Evolutionary conservation across 805 yeast species (phyloP), one percentile per base, ranked within the genome.

Genomic region (Torulaspora quercuum): DNA sequence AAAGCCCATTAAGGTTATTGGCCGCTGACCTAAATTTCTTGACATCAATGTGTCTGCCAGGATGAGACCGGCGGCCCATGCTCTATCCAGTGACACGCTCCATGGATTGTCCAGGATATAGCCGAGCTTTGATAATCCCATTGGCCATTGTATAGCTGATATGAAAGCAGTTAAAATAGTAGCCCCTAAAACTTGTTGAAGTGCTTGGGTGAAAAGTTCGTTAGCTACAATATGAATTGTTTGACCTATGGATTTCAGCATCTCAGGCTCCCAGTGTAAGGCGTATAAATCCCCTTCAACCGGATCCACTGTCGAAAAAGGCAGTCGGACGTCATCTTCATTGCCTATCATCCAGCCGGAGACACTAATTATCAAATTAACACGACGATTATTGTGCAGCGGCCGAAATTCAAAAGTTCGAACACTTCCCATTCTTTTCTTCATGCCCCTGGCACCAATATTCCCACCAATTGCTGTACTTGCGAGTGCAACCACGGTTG

Each of bases 331-430:
- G 72, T 92, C 99, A 77, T 92, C 99, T 51, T 80, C 77, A 41
- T 80, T 82, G 59, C 96, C 94, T 36, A 81, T 82, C 90, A 92
- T 88, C 99, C 99, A 92, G 1, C 99, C 99, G 35, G 94, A 78
- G 0, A 94, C 88, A 2, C 97, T 89, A 12, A 92, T 64, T 36
- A 90, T 82, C 48, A 89, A 67, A 55, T 87, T 90, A 3, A 94
- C 80, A 33, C 98, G 70, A 56, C 84, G 83, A 59, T 85, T 88
- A 57, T 90, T 89, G 59, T 87, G 95, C 48, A 92, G 66, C 0
- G 99, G 97, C 33, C 84, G 76, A 59, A 94, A 82, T 53, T 94
- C 97, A 63, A 92, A 92, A 0, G 97, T 90, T 50, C 83, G 75
- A 8, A 92, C 97, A 39, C 86, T 87, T 2, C 96, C 97, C 63